Conservation (phyloP, 2,329 filamentous ascomycete genomes). For the Verticillium dahliae region DNA sequence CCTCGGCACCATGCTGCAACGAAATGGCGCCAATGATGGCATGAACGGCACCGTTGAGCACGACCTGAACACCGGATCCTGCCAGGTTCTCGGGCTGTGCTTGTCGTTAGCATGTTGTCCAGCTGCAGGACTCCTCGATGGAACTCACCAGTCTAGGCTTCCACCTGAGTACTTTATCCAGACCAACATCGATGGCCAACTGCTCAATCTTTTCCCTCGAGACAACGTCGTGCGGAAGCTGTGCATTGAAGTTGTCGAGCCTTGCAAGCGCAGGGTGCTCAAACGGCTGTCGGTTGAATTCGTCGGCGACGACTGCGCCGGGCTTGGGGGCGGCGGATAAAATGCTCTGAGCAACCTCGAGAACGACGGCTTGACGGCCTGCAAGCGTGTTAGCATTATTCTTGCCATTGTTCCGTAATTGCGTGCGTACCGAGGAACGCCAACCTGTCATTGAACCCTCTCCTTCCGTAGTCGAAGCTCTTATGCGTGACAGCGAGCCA, state of each 20-base stretch:
- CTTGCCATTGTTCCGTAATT: not conserved
- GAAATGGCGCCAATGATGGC: constrained; percentile 84
- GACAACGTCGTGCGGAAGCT: constrained; percentile 55
- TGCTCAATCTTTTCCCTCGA: constrained; percentile 58
- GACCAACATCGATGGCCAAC: constrained; percentile 63
- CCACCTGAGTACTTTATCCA: constrained; percentile 78
- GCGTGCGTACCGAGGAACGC: constrained; percentile 68
- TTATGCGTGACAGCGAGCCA: constrained; percentile 98
- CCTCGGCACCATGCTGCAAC: constrained; percentile 77
- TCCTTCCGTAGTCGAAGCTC: constrained; percentile 91
- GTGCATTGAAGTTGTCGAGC: constrained; percentile 63
- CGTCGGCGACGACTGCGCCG: constrained; percentile 29
- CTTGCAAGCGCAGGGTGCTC: constrained; percentile 63
- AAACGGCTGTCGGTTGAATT: constrained; percentile 58
- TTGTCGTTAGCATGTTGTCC: not conserved
- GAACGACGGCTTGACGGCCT: constrained; percentile 19
- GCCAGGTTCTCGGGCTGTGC: constrained; percentile 57
- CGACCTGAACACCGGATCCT: constrained; percentile 65
- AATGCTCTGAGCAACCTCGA: constrained; percentile 39
- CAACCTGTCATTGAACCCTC: constrained; percentile 90
- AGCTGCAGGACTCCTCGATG: not conserved
- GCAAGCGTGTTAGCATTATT: constrained; percentile 1
- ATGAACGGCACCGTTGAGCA: constrained; percentile 72
- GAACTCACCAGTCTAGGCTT: constrained; percentile 69
- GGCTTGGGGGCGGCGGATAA: constrained; percentile 41